Percentiles rank a stretch among this genome's conserved stretches.
These are phyloP conservation scores for Bipolaris gigantea DNA, from an alignment of 2,329 filamentous ascomycete genomes.

Conservation along the genomic window DNA sequence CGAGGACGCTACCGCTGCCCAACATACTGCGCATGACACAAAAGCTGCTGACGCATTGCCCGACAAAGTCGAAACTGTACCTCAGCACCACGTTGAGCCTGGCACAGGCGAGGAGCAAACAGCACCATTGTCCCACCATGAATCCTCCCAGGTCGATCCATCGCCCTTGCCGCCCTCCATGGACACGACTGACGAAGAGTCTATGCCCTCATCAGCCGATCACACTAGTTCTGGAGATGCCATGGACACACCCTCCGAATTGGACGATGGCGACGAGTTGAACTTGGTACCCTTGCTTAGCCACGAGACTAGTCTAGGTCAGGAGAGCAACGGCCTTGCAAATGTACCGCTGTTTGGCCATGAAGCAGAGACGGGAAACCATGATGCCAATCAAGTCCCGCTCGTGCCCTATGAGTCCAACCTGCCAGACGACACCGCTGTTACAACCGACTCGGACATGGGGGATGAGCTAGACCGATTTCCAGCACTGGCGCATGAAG, in stretches of 20 bases:
- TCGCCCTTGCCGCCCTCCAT: constrained; percentile 8
- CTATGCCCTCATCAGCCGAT: constrained; percentile 20
- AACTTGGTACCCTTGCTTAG: constrained; percentile 15
- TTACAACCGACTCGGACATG: constrained; percentile 15
- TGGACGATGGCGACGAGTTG: constrained; percentile 19
- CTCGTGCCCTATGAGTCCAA: constrained; percentile 29
- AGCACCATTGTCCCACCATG: constrained; percentile 40
- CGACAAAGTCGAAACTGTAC: constrained; percentile 34
- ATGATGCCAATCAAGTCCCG: constrained; percentile 11
- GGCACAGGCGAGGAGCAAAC: constrained; percentile 23
- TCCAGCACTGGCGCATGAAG: constrained; percentile 46
- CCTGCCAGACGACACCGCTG: constrained; percentile 7
- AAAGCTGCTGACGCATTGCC: constrained; percentile 40
- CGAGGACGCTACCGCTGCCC: constrained; percentile 32
- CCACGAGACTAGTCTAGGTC: constrained; percentile 12
- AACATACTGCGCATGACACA: constrained; percentile 41
- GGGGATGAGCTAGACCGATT: constrained; percentile 29
- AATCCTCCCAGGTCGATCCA: constrained; percentile 23
- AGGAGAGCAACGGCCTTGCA: constrained; percentile 10
- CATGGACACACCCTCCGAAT: constrained; percentile 24
- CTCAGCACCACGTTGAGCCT: constrained; percentile 18
- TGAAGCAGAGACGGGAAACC: constrained; percentile 8
- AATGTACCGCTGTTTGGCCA: constrained; percentile 19
- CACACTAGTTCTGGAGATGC: constrained; percentile 23
- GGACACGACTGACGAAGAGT: constrained; percentile 26